Evolutionary conservation across 768 basidiomycete genomes (phyloP).

Genomic region (Tricholoma saponaceum): DNA sequence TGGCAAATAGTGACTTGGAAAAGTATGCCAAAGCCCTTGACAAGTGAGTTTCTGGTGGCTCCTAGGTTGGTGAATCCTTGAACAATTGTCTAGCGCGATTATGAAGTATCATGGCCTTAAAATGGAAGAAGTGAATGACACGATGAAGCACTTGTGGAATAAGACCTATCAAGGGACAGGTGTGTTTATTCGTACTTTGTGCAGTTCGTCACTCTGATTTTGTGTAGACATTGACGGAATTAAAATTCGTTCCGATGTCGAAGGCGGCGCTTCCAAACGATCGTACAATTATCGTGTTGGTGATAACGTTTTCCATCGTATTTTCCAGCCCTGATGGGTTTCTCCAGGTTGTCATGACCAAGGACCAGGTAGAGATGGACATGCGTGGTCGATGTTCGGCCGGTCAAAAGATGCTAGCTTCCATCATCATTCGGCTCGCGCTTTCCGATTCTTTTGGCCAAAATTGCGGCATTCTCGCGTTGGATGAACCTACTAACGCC

Average conservation of each 20-base stretch:
- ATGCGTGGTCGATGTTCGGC: constrained; percentile 99
- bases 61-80: neutral
- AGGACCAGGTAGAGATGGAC: constrained; percentile 99
- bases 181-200: constrained; percentile 27
- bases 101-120: constrained; percentile 98
- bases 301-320: constrained; percentile 11
- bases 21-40: constrained; percentile 98
- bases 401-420: constrained; percentile 98
- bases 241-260: constrained; percentile 89
- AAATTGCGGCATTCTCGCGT: constrained; percentile 94
- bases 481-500: constrained; percentile 98
- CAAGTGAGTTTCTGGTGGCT: constrained; percentile 58
- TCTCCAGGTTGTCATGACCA: constrained; percentile 93
- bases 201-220: constrained; percentile 5
- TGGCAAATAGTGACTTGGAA: constrained; percentile 95
- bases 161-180: constrained; percentile 99
- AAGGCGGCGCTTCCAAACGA: constrained; percentile 84
- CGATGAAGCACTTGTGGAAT: constrained; percentile 96
- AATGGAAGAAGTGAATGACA: constrained; percentile 99
- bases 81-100: constrained; percentile 66
- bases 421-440: constrained; percentile 95
- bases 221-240: constrained; percentile 92
- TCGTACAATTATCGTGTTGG: constrained; percentile 95
- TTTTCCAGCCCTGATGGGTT: constrained; percentile 3
- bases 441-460: constrained; percentile 97